Evolutionary conservation across 805 yeast genomes (phyloP).

Genomic region (Blastobotrys peoriensis): DNA sequence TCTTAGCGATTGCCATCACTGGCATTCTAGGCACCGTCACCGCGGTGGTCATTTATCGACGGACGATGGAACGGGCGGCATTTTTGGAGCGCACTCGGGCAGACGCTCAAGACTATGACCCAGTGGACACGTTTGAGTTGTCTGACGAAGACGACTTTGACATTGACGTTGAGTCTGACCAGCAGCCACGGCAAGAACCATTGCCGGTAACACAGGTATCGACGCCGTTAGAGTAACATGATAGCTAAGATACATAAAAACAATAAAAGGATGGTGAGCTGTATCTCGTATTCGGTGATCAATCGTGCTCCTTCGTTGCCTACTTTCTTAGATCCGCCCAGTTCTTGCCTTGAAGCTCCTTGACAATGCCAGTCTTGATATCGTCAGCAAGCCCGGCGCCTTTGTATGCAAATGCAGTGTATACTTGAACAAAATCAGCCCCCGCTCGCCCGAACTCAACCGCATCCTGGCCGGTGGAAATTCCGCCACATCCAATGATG

Average conservation of each 20-base stretch:
- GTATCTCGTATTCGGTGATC: too few species aligned
- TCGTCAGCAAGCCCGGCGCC: conserved; percentile 79
- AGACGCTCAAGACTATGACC: conserved; percentile 14
- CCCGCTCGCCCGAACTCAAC: conserved; percentile 91
- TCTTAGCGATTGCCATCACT: conserved; percentile 56
- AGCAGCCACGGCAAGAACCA: too few species aligned
- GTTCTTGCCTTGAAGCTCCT: conserved; percentile 64
- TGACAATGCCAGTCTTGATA: conserved; percentile 52
- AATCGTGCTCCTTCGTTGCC: too few species aligned
- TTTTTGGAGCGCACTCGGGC: conserved; percentile 21
- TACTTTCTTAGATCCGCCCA: conserved; percentile 60
- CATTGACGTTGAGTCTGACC: conserved; percentile 21
- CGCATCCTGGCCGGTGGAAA: conserved; percentile 80
- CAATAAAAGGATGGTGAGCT: too few species aligned
- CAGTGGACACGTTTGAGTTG: conserved; percentile 10
- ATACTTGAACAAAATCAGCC: conserved; percentile 80
- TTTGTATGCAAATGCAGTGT: conserved; percentile 85
- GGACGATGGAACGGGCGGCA: conserved; percentile 34
- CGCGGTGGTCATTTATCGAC: conserved; percentile 60
- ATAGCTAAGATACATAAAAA: too few species aligned
- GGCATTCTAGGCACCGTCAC: conserved; percentile 48
- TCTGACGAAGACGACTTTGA: conserved; percentile 28
- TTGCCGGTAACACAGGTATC: too few species aligned
- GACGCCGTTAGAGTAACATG: too few species aligned
- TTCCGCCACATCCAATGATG: conserved; percentile 92